Base-by-base conservation (phyloP, 352 stramenopile species). In the Blastocystis sp. region DNA sequence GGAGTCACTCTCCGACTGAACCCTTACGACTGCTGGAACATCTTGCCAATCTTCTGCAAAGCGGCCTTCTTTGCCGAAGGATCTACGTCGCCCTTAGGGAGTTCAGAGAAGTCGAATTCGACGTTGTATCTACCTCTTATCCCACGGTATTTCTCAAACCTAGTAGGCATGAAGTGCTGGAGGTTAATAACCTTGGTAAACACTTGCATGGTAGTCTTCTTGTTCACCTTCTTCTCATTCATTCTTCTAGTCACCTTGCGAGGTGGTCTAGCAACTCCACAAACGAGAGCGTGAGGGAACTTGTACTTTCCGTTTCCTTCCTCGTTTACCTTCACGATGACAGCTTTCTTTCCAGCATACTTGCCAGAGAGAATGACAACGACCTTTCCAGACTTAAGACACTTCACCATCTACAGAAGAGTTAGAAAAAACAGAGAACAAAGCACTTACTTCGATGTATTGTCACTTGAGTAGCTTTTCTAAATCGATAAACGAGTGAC, bases 121-220 rank as follows among this genome's bases (percentile, higher is more conserved):
- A 87, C 56, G 29, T 84, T 70, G 45, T 80, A 87, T 63, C 70
- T 80, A 80, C 8, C n/a, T 11, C 7, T 34, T 80, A 20, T 64
- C 62, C 34, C 26, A 43, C 9, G 4, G 43, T 20, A 7, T 43
- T 20, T 20, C 3, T 20, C 41, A 80, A 80, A 80, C 59, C 84
- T 50, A 26, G 84, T 90, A 43, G 84, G 84, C 84, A 90, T 90
- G 73, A 90, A 66, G 84, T 90, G 84, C 56, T 75, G 59, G 77
- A 89, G 69, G 76, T 90, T 90, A 20, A 90, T 64, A n/a, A 70
- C 54, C 77, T 90, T 90, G 43, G 69, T 90, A 45, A 90, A 90
- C n/a, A 76, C 53, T 37, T 90, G 66, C 70, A 79, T 88, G 7
- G 79, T 37, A 41, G 77, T 80, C 26, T 37, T 88, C 68, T 88